Conservation (phyloP, 2,329 filamentous ascomycete species). For the Blumeriella jaapii region DNA sequence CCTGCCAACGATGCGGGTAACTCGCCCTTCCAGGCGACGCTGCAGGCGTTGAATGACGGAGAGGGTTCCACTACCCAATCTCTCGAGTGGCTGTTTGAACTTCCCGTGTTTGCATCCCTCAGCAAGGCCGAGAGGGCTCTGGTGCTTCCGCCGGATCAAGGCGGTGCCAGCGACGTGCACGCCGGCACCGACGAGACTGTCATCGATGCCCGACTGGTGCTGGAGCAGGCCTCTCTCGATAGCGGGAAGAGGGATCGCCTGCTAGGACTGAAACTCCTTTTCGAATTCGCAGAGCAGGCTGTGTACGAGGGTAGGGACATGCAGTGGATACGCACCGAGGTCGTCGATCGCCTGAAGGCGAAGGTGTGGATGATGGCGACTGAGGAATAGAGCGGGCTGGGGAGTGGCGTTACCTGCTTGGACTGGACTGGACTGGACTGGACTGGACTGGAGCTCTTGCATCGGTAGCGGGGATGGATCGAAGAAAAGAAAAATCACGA, state of each 20-base stretch:
- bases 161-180: conserved; percentile 32
- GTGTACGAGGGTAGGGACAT: conserved; percentile 30
- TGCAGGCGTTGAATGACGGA: conserved; percentile 50
- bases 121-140: conserved; percentile 46
- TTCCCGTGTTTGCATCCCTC: conserved; percentile 40
- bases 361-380: conserved; percentile 33
- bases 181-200: conserved; percentile 44
- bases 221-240: conserved; percentile 37
- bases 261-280: conserved; percentile 50
- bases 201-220: conserved; percentile 48
- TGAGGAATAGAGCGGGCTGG: conserved; percentile 8
- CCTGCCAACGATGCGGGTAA: conserved; percentile 41
- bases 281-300: conserved; percentile 51
- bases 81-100: conserved; percentile 54
- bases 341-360: conserved; percentile 42
- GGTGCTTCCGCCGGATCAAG: conserved; percentile 34
- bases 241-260: conserved; percentile 44
- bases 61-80: conserved; percentile 35
- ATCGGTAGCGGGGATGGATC: conserved; percentile 6
- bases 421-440: too few species aligned
- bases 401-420: too few species aligned
- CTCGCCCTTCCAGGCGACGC: conserved; percentile 50
- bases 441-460: neutral
- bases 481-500: too few species aligned
- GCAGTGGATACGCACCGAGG: conserved; percentile 44